phyloP scores from a whole-genome alignment of 345 rosid genomes.

The Brassica incana region DNA sequence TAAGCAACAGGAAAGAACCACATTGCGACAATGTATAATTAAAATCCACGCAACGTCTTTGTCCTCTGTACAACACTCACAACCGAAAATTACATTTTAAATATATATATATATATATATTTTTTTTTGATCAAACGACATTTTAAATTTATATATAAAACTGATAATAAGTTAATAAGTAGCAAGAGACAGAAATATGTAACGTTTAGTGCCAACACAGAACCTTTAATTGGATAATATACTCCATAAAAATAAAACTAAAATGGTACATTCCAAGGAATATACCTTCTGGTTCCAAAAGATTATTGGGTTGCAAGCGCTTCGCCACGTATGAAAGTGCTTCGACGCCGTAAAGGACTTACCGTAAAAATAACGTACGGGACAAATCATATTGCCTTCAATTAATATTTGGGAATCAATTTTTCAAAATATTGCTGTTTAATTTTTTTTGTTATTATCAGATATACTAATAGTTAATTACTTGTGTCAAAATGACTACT shows the following conservation, averaged over 20 bases:
- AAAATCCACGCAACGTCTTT: conserved; percentile 32
- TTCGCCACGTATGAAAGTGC: conserved; percentile 28
- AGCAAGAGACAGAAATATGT: conserved; percentile 8
- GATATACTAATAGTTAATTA: neutral
- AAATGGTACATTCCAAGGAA: conserved; percentile 41
- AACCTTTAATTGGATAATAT: conserved; percentile 22
- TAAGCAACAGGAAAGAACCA: conserved; percentile 23
- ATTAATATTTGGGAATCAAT: neutral
- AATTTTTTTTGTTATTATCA: neutral
- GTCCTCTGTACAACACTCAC: conserved; percentile 29
- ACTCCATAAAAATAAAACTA: neutral
- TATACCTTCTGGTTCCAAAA: conserved; percentile 31
- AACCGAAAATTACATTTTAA: conserved; percentile 25
- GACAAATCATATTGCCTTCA: neutral
- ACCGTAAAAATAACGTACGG: conserved; percentile 31
- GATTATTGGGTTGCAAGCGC: conserved; percentile 21
- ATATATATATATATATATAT: neutral
- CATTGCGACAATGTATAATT: conserved; percentile 19
- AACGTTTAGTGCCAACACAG: conserved; percentile 10
- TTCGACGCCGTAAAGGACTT: conserved; percentile 16
- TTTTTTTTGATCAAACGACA: too few species aligned
- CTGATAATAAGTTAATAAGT: conserved; percentile 5
- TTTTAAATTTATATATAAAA: neutral
- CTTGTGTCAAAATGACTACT: neutral
- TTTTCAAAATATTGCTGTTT: neutral